Evolutionary conservation across 1,139 yeast genomes (phyloP).

Genomic region (Trichomonascaceae sp.): DNA sequence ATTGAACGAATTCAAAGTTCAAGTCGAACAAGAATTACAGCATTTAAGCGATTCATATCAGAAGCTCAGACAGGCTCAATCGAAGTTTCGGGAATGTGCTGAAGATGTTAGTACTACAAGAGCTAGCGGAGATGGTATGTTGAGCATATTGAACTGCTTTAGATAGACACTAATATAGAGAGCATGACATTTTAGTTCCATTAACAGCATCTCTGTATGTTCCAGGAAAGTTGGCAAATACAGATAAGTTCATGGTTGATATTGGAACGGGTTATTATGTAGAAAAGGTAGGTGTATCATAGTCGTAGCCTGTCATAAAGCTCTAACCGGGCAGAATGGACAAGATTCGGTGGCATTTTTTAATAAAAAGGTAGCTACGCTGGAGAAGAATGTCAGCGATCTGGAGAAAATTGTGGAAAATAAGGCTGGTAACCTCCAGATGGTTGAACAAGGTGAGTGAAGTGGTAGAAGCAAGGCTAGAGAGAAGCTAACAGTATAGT

Average conservation of each 20-base stretch:
- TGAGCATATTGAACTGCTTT: background rate
- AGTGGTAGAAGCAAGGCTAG: background rate
- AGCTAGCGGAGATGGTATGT: constrained; percentile 39
- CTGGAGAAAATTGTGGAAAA: constrained; percentile 58
- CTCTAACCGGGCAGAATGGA: constrained; percentile 6
- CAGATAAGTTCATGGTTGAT: constrained; percentile 75
- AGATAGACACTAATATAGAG: constrained; percentile 12
- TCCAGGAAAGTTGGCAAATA: constrained; percentile 67
- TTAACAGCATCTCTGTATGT: constrained; percentile 83
- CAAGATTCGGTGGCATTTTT: constrained; percentile 69
- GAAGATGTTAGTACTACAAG: constrained; percentile 42
- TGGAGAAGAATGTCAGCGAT: constrained; percentile 67
- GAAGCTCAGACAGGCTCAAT: constrained; percentile 78
- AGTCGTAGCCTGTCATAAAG: background rate
- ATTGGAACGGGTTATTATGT: constrained; percentile 95
- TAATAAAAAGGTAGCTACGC: constrained; percentile 62
- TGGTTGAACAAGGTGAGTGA: constrained; percentile 29
- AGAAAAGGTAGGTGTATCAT: constrained; percentile 45
- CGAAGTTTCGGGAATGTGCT: constrained; percentile 77
- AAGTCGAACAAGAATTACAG: constrained; percentile 77
- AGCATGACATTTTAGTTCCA: constrained; percentile 67
- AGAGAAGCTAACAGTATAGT: constrained; percentile 3
- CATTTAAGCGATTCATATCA: constrained; percentile 80
- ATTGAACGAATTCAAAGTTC: constrained; percentile 73
- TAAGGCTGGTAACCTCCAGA: constrained; percentile 29